phyloP scores from a whole-genome alignment of 2,329 filamentous ascomycete species.

The Scytalidium sp. region DNA sequence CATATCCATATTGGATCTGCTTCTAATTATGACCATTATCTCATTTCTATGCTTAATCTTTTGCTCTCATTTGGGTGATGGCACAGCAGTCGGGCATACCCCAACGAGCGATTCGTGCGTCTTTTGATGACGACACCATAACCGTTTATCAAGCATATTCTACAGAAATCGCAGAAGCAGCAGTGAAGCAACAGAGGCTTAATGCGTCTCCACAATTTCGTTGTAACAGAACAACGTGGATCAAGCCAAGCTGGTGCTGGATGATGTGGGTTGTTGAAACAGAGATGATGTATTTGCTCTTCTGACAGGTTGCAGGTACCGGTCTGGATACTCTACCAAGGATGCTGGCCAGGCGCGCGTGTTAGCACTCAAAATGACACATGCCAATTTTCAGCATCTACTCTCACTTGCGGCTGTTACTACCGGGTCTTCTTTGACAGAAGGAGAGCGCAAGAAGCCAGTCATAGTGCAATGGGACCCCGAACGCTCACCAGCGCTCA shows the following conservation, averaged over 20 bases:
- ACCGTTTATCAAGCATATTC: conserved; percentile 63
- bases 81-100: conserved; percentile 15
- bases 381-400: conserved; percentile 45
- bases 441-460: conserved; percentile 18
- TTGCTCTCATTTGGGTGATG: too few relatives aligned
- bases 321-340: conserved; percentile 57
- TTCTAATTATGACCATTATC: too few relatives aligned
- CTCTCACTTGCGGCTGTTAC: conserved; percentile 33
- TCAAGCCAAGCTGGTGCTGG: conserved; percentile 62
- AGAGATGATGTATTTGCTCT: too few relatives aligned
- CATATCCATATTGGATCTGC: too few relatives aligned
- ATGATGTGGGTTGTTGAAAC: conserved; percentile 51
- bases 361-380: conserved; percentile 54
- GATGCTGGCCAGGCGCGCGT: conserved; percentile 51
- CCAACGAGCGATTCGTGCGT: conserved; percentile 51
- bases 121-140: conserved; percentile 47
- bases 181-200: conserved; percentile 48
- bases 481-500: conserved; percentile 46
- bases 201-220: conserved; percentile 50
- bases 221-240: conserved; percentile 60
- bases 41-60: too few relatives aligned
- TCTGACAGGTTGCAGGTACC: conserved; percentile 36
- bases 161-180: conserved; percentile 47
- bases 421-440: conserved; percentile 26
- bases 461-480: conserved; percentile 66